Base-by-base conservation (phyloP, 768 basidiomycete genomes). In the Tylopilus sp. region DNA sequence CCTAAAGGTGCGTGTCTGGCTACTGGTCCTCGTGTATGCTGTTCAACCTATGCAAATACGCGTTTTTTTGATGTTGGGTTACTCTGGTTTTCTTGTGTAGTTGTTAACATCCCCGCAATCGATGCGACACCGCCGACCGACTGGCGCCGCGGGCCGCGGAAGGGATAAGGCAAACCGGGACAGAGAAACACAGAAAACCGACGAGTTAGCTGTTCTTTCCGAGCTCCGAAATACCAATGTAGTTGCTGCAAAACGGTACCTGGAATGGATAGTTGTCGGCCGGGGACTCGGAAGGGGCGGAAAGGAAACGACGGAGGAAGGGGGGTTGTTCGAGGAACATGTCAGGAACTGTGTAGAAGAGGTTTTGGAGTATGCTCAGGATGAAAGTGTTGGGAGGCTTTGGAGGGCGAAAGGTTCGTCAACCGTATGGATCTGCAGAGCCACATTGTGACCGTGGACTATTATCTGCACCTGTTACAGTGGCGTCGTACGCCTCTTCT, bases 211-310 rank as follows among this genome's bases (percentile, higher is more conserved):
- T 3, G 56, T 71, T n/a, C 65, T 69, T 38, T 67, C 67, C 31
- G 63, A 71, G 44, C 61, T 69, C 19, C 59, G 64, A 25, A 53
- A 54, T 47, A 58, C 53, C 10, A 61, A 48, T 17, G 6, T 29
- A 21, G 42, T 55, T 71, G 87, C 86, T 19, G 91, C 82, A 3
- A 74, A 78, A 31, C 80, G 81, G 56, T 95, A 85, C 65, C 74
- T 97, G 4, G 93, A 96, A 63, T 83, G 92, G 67, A 72, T 95
- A 1, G 84, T 95, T 3, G 70, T 96, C 22, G 79, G 81, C 49
- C 82, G 83, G 57, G 80, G 83, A 11, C 53, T 62, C 8, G 64
- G 62, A 46, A 64, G 54, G 26, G 48, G 59, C 26, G 62, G 65
- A 11, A 67, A 57, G 26, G 65, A 67, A 21, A 56, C 55, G 17